These are phyloP conservation scores for Podila epigama DNA, from an alignment of 192 early-diverging fungal species.

Conservation along the genomic window DNA sequence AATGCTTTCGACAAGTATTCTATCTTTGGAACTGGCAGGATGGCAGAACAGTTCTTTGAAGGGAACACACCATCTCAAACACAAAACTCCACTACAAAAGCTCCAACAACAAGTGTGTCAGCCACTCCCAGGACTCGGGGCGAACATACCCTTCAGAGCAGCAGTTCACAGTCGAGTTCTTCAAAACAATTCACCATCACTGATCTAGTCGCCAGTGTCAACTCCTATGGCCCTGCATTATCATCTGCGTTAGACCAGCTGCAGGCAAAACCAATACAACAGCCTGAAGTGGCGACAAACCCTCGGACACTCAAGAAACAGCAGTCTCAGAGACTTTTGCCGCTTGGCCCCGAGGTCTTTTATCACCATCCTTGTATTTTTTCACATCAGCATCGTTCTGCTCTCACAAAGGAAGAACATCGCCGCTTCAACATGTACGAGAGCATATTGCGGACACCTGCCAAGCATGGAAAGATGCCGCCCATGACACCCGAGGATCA, in stretches of 20 bases:
- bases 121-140: background rate
- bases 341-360: background rate
- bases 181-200: background rate
- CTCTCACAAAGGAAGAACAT: constrained; percentile 31
- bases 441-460: background rate
- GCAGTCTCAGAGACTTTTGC: background rate
- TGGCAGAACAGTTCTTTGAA: constrained; percentile 7
- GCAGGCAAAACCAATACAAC: background rate
- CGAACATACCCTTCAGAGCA: background rate
- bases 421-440: constrained; percentile 34
- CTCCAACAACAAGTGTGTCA: background rate
- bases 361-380: constrained; percentile 35
- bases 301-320: constrained; percentile 5
- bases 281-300: background rate
- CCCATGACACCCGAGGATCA: constrained; percentile 16
- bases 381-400: constrained; percentile 25
- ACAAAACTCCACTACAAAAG: background rate
- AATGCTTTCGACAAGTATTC: constrained; percentile 19
- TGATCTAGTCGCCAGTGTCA: background rate
- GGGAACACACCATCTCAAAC: background rate
- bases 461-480: background rate
- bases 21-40: background rate
- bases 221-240: background rate
- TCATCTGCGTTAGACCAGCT: background rate
- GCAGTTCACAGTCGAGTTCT: background rate